Conservation (phyloP, 768 basidiomycete species). For the Leccinum incarnatum region DNA sequence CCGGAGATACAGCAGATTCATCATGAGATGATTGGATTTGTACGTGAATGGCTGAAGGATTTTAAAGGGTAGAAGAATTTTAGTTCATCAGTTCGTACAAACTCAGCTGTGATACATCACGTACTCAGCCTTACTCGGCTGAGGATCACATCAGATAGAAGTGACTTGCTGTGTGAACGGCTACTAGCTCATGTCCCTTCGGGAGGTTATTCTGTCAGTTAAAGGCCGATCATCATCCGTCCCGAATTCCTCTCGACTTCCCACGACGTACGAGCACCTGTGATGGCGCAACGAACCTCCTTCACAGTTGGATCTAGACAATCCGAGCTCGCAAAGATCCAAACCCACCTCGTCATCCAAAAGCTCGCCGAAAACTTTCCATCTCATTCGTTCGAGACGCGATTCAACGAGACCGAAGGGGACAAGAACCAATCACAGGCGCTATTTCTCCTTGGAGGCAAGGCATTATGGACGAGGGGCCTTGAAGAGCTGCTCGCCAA, state of each 20-base stretch:
- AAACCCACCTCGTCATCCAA: slow-evolving; percentile 77
- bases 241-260: background rate
- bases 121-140: background rate
- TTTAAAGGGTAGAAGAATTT: slow-evolving; percentile 23
- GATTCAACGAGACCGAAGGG: slow-evolving; percentile 68
- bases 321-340: slow-evolving; percentile 86
- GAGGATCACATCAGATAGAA: no score
- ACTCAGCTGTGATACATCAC: background rate
- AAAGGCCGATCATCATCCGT: background rate
- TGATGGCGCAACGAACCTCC: slow-evolving; percentile 36
- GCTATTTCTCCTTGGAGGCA: slow-evolving; percentile 89
- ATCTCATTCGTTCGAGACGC: slow-evolving; percentile 44
- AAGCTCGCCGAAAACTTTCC: slow-evolving; percentile 60
- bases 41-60: slow-evolving; percentile 66
- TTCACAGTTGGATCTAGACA: slow-evolving; percentile 82
- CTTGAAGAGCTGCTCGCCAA: slow-evolving; percentile 82
- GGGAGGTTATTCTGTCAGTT: background rate
- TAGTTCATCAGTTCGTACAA: background rate
- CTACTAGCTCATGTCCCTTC: background rate
- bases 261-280: background rate
- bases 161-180: background rate
- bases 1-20: slow-evolving; percentile 79
- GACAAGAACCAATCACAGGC: slow-evolving; percentile 90
- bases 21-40: slow-evolving; percentile 74
- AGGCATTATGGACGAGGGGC: slow-evolving; percentile 94